phyloP scores from a whole-genome alignment of 2,329 filamentous ascomycete genomes.

The Nothophoma quercina region DNA sequence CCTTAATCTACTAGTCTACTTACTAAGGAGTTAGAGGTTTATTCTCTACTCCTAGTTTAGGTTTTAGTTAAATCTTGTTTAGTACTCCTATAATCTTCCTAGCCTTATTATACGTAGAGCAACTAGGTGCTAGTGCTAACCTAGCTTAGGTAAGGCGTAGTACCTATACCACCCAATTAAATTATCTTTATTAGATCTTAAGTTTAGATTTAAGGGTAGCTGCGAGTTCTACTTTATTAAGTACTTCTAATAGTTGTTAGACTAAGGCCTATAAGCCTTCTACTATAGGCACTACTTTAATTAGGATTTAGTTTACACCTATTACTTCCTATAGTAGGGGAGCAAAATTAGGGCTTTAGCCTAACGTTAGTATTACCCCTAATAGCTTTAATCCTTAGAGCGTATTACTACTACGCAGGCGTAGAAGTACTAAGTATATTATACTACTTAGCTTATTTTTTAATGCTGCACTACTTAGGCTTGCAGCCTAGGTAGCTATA shows the following conservation, averaged over 20 bases:
- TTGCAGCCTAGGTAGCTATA: too few species aligned
- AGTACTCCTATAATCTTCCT: not conserved
- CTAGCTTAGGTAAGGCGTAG: not conserved
- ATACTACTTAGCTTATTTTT: not conserved
- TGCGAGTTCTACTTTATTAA: not conserved
- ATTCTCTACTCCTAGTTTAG: not conserved
- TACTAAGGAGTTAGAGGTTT: not conserved
- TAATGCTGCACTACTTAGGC: too few species aligned
- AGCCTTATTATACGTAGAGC: not conserved
- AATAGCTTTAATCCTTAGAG: too few species aligned
- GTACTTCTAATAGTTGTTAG: not conserved
- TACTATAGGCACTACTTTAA: too few species aligned
- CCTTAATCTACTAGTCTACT: conserved; percentile 6
- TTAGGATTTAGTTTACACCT: too few species aligned
- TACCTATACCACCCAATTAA: too few species aligned
- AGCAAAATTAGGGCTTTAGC: too few species aligned
- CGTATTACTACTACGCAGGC: too few species aligned
- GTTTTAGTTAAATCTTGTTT: conserved; percentile 3
- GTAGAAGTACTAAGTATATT: not conserved
- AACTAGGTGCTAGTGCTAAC: not conserved
- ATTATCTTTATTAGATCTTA: not conserved
- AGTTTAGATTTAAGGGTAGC: too few species aligned
- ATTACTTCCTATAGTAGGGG: too few species aligned
- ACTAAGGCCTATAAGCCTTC: too few species aligned
- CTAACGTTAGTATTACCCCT: too few species aligned